Base-by-base conservation (phyloP, 768 basidiomycete genomes). In the Tylopilus sp. region DNA sequence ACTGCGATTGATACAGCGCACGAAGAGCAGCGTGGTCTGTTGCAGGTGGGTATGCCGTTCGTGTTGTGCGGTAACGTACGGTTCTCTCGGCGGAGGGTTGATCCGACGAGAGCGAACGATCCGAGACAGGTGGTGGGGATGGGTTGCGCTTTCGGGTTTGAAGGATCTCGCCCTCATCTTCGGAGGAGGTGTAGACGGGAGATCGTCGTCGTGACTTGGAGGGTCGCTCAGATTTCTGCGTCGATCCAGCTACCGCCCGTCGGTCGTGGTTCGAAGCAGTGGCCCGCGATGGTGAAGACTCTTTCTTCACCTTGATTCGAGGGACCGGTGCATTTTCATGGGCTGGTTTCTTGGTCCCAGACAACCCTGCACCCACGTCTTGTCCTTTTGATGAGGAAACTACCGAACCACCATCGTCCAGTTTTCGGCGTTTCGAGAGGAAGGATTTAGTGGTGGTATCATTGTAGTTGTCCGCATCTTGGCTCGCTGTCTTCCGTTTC, bases 181-280 rank as follows among this genome's bases (percentile, higher is more conserved):
- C 83, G 1, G 85, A 83, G 1, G 85, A 84, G 1, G 85, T 86
- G 54, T 83, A 86, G 45, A 82, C 77, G 1, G 82, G 83, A 3
- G 82, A 80, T 39, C 69, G 74, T 40, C 85, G 81, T 40, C 80
- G 74, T 18, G 57, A 48, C 48, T 80, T 67, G 51, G 55, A 28
- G 28, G 52, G 22, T 49, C 64, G 60, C 30, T 69, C 64, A 12
- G 48, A 42, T 48, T 52, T 60, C 48, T 51, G 50, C 43, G 51
- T 30, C 25, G 56, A 49, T 21, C 36, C 53, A 23, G 50, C 9
- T 1, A 39, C 22, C 2, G 41, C 39, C 9, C 48, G 51, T 44
- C 56, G 61, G 6, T 63, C 53, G 28, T 55, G 58, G 25, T 23
- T 47, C 18, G 56, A 48, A 15, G 48, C 13, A 15, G 64, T 56